Conservation (phyloP, 441 rosid genomes). For the Euphorbia schlechtendalii region DNA sequence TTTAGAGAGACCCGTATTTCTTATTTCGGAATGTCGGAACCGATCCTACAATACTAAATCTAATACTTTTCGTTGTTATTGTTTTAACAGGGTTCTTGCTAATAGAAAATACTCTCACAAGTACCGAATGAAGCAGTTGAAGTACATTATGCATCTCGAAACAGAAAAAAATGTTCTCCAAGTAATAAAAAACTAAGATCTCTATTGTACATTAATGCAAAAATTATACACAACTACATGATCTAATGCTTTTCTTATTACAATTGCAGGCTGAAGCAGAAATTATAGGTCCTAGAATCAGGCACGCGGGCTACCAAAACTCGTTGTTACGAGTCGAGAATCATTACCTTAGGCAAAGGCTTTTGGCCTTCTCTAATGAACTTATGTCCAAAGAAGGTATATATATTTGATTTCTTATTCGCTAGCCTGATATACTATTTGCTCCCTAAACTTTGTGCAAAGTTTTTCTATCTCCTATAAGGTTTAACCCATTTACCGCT, state of each 20-base stretch:
- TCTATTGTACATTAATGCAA: background rate
- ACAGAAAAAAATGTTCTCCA: slow-evolving; percentile 23
- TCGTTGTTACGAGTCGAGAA: slow-evolving; percentile 27
- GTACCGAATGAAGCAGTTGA: slow-evolving; percentile 26
- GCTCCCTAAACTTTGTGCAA: too few relatives aligned
- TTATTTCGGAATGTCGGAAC: too few relatives aligned
- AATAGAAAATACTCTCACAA: slow-evolving; percentile 27
- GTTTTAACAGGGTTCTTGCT: slow-evolving; percentile 17
- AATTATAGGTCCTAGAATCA: slow-evolving; percentile 14
- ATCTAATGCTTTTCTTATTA: background rate
- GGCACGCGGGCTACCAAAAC: slow-evolving; percentile 16
- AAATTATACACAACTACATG: background rate
- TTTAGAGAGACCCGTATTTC: too few relatives aligned
- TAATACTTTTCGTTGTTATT: background rate
- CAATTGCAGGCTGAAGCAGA: slow-evolving; percentile 21
- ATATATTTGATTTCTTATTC: background rate
- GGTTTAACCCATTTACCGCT: too few relatives aligned
- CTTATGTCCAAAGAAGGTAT: slow-evolving; percentile 22
- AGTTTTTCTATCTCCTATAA: too few relatives aligned
- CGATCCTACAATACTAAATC: too few relatives aligned
- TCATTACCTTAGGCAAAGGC: slow-evolving; percentile 16
- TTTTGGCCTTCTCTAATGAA: slow-evolving; percentile 8
- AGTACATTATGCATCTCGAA: slow-evolving; percentile 25
- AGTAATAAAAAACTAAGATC: slow-evolving; percentile 14
- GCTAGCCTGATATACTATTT: background rate